A percentile compares a stretch with the other conserved stretches of the same genome.
phyloP scores from a whole-genome alignment of 176 grass and related monocot species.

The Otatea glauca region DNA sequence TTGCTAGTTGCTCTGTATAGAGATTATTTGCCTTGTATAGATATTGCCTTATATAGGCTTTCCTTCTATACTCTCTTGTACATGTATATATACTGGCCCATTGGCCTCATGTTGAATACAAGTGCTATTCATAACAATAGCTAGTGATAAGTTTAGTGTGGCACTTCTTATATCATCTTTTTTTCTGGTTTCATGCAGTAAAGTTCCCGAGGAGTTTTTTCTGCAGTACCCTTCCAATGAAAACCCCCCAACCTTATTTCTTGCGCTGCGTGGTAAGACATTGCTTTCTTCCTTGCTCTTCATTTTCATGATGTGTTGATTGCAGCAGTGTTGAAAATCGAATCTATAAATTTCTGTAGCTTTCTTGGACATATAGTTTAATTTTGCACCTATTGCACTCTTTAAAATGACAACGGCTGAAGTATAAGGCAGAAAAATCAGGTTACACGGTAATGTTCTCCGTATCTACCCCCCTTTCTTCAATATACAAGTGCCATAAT shows the following conservation, averaged over 20 bases:
- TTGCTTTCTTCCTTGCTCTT: constrained; percentile 26
- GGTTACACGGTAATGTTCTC: background rate
- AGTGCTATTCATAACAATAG: too few species aligned
- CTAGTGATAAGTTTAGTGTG: constrained; percentile 29
- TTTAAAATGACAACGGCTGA: constrained; percentile 28
- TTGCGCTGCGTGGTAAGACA: constrained; percentile 68
- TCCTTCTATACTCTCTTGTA: too few species aligned
- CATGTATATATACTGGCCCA: too few species aligned
- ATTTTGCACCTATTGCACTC: background rate
- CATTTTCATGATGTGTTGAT: constrained; percentile 22
- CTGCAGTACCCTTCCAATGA: constrained; percentile 95
- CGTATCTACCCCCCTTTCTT: constrained; percentile 4
- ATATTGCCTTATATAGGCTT: too few species aligned
- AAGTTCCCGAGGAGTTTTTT: constrained; percentile 93
- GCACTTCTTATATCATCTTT: constrained; percentile 31
- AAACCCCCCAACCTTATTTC: constrained; percentile 96
- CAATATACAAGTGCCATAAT: constrained; percentile 11
- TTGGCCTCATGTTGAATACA: too few species aligned
- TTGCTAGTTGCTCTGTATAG: too few species aligned
- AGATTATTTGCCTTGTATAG: too few species aligned
- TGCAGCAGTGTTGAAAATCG: constrained; percentile 23
- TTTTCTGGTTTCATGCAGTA: constrained; percentile 61
- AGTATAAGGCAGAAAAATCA: constrained; percentile 12
- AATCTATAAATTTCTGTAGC: constrained; percentile 22
- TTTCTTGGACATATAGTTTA: constrained; percentile 6